These are phyloP conservation scores for Blastocladiella emersonii DNA, from an alignment of 371 early-diverging fungal species.

Conservation along the genomic window DNA sequence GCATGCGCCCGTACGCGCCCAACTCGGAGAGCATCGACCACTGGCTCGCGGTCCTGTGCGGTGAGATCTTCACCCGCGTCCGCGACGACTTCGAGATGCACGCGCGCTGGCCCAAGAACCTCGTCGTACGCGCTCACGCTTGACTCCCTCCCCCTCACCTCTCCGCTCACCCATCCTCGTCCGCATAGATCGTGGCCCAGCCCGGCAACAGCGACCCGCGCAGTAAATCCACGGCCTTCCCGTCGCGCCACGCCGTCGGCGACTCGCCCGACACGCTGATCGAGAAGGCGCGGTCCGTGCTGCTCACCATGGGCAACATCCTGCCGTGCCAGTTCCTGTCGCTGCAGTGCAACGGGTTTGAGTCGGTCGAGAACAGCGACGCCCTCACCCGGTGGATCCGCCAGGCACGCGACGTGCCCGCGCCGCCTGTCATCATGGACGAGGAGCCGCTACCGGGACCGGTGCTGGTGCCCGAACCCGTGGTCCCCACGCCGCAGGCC, in stretches of 20 bases:
- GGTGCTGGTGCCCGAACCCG: too few species aligned
- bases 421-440: background rate
- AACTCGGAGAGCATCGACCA: constrained; percentile 18
- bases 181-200: background rate
- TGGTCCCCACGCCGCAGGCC: too few species aligned
- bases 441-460: too few species aligned
- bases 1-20: constrained; percentile 23
- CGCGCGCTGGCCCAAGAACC: constrained; percentile 33
- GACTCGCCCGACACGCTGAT: background rate
- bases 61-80: constrained; percentile 40
- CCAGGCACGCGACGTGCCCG: background rate
- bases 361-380: background rate
- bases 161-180: background rate
- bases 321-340: background rate
- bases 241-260: background rate
- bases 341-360: background rate
- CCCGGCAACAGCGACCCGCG: background rate
- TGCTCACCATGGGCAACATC: background rate
- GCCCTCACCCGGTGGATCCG: background rate
- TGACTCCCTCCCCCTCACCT: background rate
- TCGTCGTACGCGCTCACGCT: background rate
- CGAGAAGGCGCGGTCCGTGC: background rate
- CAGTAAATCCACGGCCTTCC: background rate
- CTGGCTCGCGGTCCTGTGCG: constrained; percentile 40
- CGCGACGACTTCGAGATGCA: constrained; percentile 31